Percentiles rank a stretch among this genome's conserved stretches.
Conservation (phyloP, 208 protist genomes). For the Porcisia deanei region DNA sequence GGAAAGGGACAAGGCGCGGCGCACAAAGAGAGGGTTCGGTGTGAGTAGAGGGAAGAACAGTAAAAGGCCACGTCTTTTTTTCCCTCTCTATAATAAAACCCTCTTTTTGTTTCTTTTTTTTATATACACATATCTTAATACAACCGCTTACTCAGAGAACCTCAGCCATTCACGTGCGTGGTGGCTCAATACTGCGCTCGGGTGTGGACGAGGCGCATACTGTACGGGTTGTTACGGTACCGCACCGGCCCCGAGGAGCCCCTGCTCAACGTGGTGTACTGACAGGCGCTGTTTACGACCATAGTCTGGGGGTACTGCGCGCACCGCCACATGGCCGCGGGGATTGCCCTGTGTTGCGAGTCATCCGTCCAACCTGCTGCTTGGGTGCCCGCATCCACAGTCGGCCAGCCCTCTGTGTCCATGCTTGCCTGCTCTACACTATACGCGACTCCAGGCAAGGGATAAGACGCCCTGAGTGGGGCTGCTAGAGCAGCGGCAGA, state of each 20-base stretch:
- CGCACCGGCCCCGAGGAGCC: conserved; percentile 12
- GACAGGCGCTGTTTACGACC: conserved; percentile 2
- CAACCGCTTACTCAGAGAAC: too few species aligned
- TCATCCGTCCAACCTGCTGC: not conserved
- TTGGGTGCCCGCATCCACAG: not conserved
- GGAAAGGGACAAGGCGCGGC: not conserved
- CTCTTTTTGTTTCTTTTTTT: not conserved
- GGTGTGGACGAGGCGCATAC: conserved; percentile 16
- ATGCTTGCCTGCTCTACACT: not conserved
- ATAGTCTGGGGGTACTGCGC: not conserved
- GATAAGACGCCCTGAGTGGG: not conserved
- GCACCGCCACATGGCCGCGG: not conserved
- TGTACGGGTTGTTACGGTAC: conserved; percentile 49
- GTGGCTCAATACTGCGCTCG: not conserved
- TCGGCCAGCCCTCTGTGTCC: not conserved
- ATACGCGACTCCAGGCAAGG: not conserved
- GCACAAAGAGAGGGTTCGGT: not conserved
- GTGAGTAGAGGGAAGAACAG: not conserved
- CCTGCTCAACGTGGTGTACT: conserved; percentile 2
- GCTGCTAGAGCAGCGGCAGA: not conserved
- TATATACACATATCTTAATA: not conserved
- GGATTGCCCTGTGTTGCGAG: not conserved
- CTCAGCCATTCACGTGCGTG: not conserved
- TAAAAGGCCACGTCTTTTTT: not conserved
- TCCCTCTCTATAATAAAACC: not conserved